Percentiles rank a stretch among this genome's conserved stretches.
These are phyloP conservation scores for Pseudogymnoascus sp. DNA, from an alignment of 2,329 filamentous ascomycete genomes.

Conservation along the genomic window DNA sequence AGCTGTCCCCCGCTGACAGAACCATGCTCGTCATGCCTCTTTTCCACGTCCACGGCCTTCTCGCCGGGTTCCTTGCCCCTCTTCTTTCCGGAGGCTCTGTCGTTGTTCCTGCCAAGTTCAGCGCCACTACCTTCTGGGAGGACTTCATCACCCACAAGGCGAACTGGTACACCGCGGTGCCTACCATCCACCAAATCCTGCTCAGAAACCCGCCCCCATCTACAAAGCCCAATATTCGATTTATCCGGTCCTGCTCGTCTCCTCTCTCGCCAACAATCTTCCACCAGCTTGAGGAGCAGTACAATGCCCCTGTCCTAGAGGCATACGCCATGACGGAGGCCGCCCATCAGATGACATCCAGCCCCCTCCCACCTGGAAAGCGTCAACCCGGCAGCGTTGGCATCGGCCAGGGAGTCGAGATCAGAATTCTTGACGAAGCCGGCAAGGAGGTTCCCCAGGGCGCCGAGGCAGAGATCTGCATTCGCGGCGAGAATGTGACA, in stretches of 20 bases:
- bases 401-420: constrained; percentile 72
- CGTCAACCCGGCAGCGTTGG: constrained; percentile 77
- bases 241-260: constrained; percentile 81
- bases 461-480: constrained; percentile 72
- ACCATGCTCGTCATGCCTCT: constrained; percentile 86
- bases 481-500: constrained; percentile 75
- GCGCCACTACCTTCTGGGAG: constrained; percentile 72
- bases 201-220: constrained; percentile 63
- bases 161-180: constrained; percentile 91
- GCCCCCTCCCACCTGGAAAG: constrained; percentile 60
- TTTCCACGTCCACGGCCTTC: constrained; percentile 83
- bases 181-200: constrained; percentile 84
- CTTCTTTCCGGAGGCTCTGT: constrained; percentile 69
- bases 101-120: constrained; percentile 71
- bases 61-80: constrained; percentile 73
- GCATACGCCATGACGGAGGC: constrained; percentile 93
- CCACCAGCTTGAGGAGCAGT: constrained; percentile 66
- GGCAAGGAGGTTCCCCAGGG: constrained; percentile 63
- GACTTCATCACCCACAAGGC: constrained; percentile 67
- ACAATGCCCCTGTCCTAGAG: constrained; percentile 74
- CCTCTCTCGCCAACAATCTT: constrained; percentile 76
- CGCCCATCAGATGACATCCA: constrained; percentile 76
- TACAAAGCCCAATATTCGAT: constrained; percentile 66
- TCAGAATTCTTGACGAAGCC: constrained; percentile 65
- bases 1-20: constrained; percentile 61